phyloP scores from a whole-genome alignment of 495 filamentous ascomycete species.

The Talaromyces nanjingensis region DNA sequence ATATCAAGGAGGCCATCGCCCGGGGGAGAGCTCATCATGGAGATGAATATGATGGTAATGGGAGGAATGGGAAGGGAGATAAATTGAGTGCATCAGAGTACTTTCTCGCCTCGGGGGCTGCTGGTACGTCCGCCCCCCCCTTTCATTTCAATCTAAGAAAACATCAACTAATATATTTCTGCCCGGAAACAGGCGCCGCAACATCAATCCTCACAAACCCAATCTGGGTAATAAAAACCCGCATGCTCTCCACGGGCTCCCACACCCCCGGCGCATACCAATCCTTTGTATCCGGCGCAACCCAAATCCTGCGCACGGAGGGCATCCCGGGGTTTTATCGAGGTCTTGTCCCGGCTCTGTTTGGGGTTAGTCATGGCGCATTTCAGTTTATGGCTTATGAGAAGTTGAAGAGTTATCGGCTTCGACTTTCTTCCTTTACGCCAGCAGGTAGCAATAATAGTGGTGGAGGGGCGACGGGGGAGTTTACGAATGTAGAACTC shows the following conservation, averaged over 20 bases:
- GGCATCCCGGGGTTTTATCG: constrained; percentile 76
- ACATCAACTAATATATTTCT: not conserved
- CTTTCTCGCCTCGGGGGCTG: constrained; percentile 70
- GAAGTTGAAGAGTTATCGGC: constrained; percentile 61
- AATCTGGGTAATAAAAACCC: constrained; percentile 97
- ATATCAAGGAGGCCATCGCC: constrained; percentile 43
- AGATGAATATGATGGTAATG: constrained; percentile 8
- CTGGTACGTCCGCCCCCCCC: constrained; percentile 40
- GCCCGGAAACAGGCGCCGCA: constrained; percentile 37
- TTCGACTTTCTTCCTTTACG: not conserved
- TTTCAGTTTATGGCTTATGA: constrained; percentile 97
- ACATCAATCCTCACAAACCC: constrained; percentile 86
- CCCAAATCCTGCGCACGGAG: constrained; percentile 56
- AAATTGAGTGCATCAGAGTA: constrained; percentile 66
- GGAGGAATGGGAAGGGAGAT: not conserved
- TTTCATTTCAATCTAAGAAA: too few relatives aligned
- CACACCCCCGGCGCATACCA: constrained; percentile 70
- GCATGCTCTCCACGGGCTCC: constrained; percentile 82
- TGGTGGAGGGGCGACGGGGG: constrained; percentile 13
- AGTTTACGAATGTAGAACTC: constrained; percentile 68
- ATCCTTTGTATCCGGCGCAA: constrained; percentile 62
- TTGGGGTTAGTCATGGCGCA: constrained; percentile 92
- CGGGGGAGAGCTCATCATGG: constrained; percentile 12
- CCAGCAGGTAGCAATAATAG: too few relatives aligned
- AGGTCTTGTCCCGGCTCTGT: constrained; percentile 70